Percentiles rank a stretch among this genome's conserved stretches.
Conservation (phyloP, 2,329 filamentous ascomycete species). For the Thelonectria rubi region DNA sequence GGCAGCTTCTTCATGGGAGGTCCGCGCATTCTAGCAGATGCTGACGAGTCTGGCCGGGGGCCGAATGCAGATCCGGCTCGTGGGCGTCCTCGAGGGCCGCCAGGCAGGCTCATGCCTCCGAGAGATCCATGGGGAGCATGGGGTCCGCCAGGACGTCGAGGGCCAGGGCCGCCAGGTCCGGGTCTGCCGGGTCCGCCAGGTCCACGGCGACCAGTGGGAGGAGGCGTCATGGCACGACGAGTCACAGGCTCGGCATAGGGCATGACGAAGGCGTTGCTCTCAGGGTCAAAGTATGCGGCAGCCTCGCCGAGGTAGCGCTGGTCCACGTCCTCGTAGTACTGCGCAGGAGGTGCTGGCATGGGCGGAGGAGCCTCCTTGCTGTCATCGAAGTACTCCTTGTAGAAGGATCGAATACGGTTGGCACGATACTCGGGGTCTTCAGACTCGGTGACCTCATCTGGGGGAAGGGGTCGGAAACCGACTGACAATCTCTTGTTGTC, state of each 20-base stretch:
- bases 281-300: constrained; percentile 70
- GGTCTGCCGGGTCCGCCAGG: constrained; percentile 41
- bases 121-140: constrained; percentile 60
- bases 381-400: constrained; percentile 99
- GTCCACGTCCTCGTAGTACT: constrained; percentile 81
- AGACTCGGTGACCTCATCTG: constrained; percentile 77
- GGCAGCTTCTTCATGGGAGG: constrained; percentile 62
- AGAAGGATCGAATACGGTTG: constrained; percentile 97
- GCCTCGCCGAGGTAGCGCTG: constrained; percentile 74
- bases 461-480: constrained; percentile 85
- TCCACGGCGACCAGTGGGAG: constrained; percentile 66
- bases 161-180: constrained; percentile 39
- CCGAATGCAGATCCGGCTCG: constrained; percentile 60
- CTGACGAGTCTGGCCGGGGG: constrained; percentile 72
- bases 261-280: constrained; percentile 76
- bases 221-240: constrained; percentile 95
- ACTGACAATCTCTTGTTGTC: constrained; percentile 70
- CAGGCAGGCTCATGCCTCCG: constrained; percentile 57
- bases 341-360: constrained; percentile 48
- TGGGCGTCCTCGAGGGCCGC: constrained; percentile 63
- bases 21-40: constrained; percentile 56
- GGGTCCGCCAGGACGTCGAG: constrained; percentile 39
- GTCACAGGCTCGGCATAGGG: constrained; percentile 86
- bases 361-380: constrained; percentile 62
- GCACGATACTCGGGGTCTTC: constrained; percentile 95